These are phyloP conservation scores for Sclerotinia spermophila DNA, from an alignment of 2,329 filamentous ascomycete genomes.

Conservation along the genomic window DNA sequence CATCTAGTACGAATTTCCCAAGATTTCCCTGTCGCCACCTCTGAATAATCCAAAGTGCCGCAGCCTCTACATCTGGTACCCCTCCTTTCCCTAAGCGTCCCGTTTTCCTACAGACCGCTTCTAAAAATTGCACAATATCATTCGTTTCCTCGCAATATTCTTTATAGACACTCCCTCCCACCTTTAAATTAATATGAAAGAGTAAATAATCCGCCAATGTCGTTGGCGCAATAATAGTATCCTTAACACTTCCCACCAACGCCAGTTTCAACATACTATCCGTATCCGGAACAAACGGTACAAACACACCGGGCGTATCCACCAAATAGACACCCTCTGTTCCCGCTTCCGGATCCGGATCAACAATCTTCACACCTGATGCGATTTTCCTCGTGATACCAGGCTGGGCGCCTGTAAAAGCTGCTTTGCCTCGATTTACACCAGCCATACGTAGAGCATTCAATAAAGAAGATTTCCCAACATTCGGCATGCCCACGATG, in stretches of 20 bases:
- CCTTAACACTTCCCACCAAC: conserved; percentile 85
- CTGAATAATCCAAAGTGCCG: conserved; percentile 76
- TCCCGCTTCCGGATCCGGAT: conserved; percentile 44
- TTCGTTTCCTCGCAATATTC: conserved; percentile 72
- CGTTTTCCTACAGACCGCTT: conserved; percentile 66
- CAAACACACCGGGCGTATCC: conserved; percentile 93
- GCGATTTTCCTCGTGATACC: conserved; percentile 85
- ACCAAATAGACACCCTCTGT: conserved; percentile 65
- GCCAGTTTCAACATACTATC: conserved; percentile 95
- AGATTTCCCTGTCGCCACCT: conserved; percentile 76
- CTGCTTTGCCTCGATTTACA: conserved; percentile 63
- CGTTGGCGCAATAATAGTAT: conserved; percentile 73
- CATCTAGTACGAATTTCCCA: conserved; percentile 76
- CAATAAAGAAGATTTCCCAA: conserved; percentile 92
- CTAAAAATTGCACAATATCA: conserved; percentile 70
- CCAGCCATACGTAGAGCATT: conserved; percentile 76
- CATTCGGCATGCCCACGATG: conserved; percentile 96
- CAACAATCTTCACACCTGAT: conserved; percentile 76
- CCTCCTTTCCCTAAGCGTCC: conserved; percentile 75
- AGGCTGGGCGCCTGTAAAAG: conserved; percentile 79
- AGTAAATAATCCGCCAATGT: conserved; percentile 88
- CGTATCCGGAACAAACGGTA: conserved; percentile 81
- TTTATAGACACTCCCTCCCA: conserved; percentile 31
- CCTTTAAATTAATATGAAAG: conserved; percentile 66
- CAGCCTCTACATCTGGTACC: conserved; percentile 63